Percentiles rank a stretch among this genome's conserved stretches.
Conservation (phyloP, 2,329 filamentous ascomycete species). For the Colletotrichum falcatum region DNA sequence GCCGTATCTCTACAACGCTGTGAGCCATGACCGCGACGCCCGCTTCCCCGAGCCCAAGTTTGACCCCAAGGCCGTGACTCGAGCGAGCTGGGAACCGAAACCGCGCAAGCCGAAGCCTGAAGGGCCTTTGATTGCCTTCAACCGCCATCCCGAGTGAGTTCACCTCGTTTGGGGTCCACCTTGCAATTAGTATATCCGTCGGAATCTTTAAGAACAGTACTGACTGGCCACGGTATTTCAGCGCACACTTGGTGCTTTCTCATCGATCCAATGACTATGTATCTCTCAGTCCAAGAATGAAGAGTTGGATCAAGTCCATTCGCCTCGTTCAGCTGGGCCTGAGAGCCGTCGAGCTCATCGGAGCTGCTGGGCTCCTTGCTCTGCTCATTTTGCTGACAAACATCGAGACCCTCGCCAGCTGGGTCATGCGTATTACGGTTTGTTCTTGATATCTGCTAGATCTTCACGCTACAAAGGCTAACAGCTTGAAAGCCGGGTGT, state of each 20-base stretch:
- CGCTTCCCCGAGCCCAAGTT: conserved; percentile 71
- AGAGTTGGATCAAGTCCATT: conserved; percentile 76
- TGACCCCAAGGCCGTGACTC: conserved; percentile 87
- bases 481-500: conserved; percentile 74
- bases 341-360: conserved; percentile 74
- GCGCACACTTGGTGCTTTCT: conserved; percentile 72
- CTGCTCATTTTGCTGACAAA: conserved; percentile 82
- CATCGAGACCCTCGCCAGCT: conserved; percentile 72
- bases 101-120: conserved; percentile 73
- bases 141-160: conserved; percentile 86
- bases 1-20: conserved; percentile 80
- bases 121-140: conserved; percentile 85
- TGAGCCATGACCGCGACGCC: conserved; percentile 62
- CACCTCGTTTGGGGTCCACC: neutral
- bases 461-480: conserved; percentile 35
- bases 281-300: conserved; percentile 77
- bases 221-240: conserved; percentile 44
- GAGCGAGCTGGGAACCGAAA: conserved; percentile 79
- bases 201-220: neutral
- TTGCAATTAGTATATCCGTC: neutral
- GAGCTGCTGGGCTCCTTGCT: conserved; percentile 77
- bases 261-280: conserved; percentile 71
- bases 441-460: conserved; percentile 48
- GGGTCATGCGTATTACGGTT: conserved; percentile 83
- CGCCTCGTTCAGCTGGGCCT: conserved; percentile 77